Evolutionary conservation across 441 rosid genomes (phyloP), one percentile per base, ranked within the genome.

Genomic region (Jatropha podagrica): DNA sequence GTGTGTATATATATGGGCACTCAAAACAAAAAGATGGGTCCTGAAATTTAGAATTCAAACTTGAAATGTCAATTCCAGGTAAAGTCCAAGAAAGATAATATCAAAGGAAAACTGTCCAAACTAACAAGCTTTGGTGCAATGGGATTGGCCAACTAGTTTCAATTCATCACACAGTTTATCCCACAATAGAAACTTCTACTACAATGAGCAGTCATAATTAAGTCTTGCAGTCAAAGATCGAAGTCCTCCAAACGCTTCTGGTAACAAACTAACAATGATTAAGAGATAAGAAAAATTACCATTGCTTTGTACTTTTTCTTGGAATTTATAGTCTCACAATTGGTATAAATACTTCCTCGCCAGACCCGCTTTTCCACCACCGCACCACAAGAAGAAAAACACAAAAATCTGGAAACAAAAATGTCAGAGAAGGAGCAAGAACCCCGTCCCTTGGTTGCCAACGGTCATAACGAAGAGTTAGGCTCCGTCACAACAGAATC

Each of bases 391-490:
- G 15, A 51, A 51, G 5, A 51, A 51, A 51, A 51, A 14, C 54
- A 60, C 64, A 23, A 11, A 23, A 20, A 13, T 1, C 15, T 18
- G 2, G 8, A 52, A 9, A 55, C 7, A 1, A 38, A 51, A 58
- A 71, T 71, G 74, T 32, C 49, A 56, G 74, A 71, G 65, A 26
- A 71, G 7, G 41, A 70, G 51, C 38, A 71, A 41, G 7, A 54
- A 20, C 54, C 74, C 3, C 9, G 4, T 3, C 63, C 75, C 55
- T 42, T 61, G 67, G 68, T 60, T 26, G 38, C 68, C 67, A 32
- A 61, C 63, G 38, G 46, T 15, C 38, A 71, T 38, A 51, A 56
- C 1, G 68, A 72, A 61, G 68, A 60, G 48, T 58, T 42, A 15
- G 76, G 38, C 6, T 12, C 51, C 4, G 69, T 6, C 27, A 5